Base-by-base conservation (phyloP, 2,329 filamentous ascomycete genomes). In the Parascedosporium putredinis region DNA sequence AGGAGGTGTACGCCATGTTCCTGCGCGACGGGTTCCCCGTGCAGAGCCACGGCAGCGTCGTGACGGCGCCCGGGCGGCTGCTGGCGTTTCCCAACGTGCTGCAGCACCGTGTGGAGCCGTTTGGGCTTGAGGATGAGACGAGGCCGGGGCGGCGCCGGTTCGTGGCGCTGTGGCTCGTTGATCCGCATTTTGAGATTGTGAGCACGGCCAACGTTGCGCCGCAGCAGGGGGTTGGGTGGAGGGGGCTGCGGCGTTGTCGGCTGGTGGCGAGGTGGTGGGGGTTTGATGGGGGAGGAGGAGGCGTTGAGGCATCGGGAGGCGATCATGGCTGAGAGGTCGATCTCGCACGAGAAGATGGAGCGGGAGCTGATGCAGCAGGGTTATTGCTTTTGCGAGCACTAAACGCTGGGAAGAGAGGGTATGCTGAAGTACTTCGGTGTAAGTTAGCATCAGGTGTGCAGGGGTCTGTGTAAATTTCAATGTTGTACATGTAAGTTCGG, bases 101-200 rank as follows among this genome's bases (percentile, higher is more conserved):
- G 4, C 74, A 77, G 50, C 72, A 76, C 54, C 59, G 61, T 2
- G 71, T 75, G 1, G 59, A 62, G 1, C 61, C 67, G 0, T 79
- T 81, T 52, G 53, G 58, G 2, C 64, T 79, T 1, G 57, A 54
- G 0, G 76, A 81, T 50, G 55, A 53, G 0, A 68, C 69, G 0
- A 70, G 67, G 51, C 67, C 73, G 0, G 77, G 76, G 0, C 71
- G 78, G 53, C 64, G 74, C 0, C 70, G 73, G 34, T 73, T 79
- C 42, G 62, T 80, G 2, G 71, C 71, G 0, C 59, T 80, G 2
- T 80, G 71, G 59, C 66, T 80, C 0, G 69, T 80, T 0, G 75
- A 79, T 48, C 77, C 76, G 0, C 54, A 67, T 10, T 57, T 60
- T 0, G 67, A 65, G 0, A 52, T 65, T n/a, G 58, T 64, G 25